These are phyloP conservation scores for Chalciporus piperatus DNA, from an alignment of 768 basidiomycete genomes.

Conservation along the genomic window DNA sequence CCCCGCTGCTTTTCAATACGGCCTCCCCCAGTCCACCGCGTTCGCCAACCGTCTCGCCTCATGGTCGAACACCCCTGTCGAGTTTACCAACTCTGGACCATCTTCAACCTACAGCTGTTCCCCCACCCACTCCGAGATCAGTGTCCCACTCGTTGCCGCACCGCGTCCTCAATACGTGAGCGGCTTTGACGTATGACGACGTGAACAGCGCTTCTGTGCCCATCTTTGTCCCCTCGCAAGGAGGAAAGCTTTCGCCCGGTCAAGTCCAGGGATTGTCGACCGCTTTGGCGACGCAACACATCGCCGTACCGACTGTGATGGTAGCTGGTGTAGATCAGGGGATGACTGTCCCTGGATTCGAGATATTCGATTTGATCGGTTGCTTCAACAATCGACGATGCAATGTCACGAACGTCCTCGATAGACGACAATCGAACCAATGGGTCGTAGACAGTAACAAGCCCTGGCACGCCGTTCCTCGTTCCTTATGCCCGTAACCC, in stretches of 20 bases:
- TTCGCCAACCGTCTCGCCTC: constrained; percentile 1
- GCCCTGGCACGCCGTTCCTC: no score
- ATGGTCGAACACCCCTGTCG: constrained; percentile 15
- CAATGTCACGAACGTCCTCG: no score
- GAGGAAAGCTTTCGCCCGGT: not conserved
- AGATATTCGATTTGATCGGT: constrained; percentile 15
- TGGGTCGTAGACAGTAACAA: no score
- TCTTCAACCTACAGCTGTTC: constrained; percentile 46
- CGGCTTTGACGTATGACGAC: constrained; percentile 24
- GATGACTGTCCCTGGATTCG: constrained; percentile 9
- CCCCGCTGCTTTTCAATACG: constrained; percentile 5
- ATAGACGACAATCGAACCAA: no score
- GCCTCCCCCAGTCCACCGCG: constrained; percentile 6
- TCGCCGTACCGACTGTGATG: not conserved
- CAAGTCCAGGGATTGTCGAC: constrained; percentile 1
- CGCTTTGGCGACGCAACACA: constrained; percentile 3
- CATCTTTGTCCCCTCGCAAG: not conserved
- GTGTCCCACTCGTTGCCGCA: constrained; percentile 30
- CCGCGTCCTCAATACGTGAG: constrained; percentile 23
- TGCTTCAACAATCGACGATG: no score
- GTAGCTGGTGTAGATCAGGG: constrained; percentile 8
- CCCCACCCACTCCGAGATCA: constrained; percentile 31
- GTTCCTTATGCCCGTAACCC: no score
- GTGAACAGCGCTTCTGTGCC: not conserved
- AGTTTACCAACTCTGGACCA: constrained; percentile 29